Evolutionary conservation across 768 basidiomycete species (phyloP), one percentile per base, ranked within the genome.

Genomic region (Favolaschia claudopus): DNA sequence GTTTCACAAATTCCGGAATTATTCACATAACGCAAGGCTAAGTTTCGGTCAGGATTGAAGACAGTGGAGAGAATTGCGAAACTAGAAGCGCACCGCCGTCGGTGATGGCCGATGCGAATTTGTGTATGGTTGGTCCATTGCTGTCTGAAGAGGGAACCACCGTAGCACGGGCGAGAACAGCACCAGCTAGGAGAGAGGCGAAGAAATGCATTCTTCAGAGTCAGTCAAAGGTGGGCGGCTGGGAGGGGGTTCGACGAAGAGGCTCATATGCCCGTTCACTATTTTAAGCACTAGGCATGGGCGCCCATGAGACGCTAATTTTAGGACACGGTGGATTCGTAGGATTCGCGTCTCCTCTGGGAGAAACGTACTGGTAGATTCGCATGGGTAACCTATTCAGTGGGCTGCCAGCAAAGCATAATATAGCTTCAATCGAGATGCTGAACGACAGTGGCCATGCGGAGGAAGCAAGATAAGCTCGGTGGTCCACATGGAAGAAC

Each of bases 1-100:
- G 83, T 84, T 65, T 85, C 83, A 55, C 83, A 85, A 15, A 84
- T 73, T 0, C 82, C 83, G 4, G 83, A 83, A 62, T 84, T 76
- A 17, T 72, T 69, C 25, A 83, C 73, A 34, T 51, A 71, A 20
- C 69, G 64, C 27, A 70, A 27, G 28, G 14, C 27, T 25, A 2
- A 14, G 45, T 43, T 20, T 34, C 10, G n/a, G n/a, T n/a, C n/a
- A 10, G 17, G 4, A 33, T 1, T 51, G 22, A n/a, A 8, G 5
- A 36, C 25, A 24, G 8, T n/a, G n/a, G n/a, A n/a, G n/a, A n/a
- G n/a, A n/a, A n/a, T n/a, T n/a, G n/a, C n/a, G 20, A 1, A 32
- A 27, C 7, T 27, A 36, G 28, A 12, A 14, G 25, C 52, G 33
- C 33, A 54, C 55, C 55, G n/a, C 36, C 45, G 22, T 48, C 38